Base-by-base conservation (phyloP, 768 basidiomycete genomes). In the Boletus edulis region DNA sequence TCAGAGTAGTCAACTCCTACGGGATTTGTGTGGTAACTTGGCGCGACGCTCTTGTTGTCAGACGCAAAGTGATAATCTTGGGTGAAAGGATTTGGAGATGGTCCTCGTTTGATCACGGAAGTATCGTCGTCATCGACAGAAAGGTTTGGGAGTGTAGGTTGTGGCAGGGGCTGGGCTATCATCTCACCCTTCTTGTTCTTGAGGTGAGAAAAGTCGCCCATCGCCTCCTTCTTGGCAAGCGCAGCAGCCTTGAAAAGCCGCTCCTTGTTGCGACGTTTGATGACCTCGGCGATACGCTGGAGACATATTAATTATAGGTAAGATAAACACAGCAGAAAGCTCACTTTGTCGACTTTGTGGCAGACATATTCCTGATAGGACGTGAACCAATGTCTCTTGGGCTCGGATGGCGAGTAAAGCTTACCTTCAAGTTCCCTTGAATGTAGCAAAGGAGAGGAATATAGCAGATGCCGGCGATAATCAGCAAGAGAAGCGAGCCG, bases 281-380 rank as follows among this genome's bases (percentile, higher is more conserved):
- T 93, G 55, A 98, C 86, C 67, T 87, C 91, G 54, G 86, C 82
- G 62, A 98, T 98, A 59, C 96, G 94, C 91, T 94, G 56, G 14
- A 57, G 64, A 44, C 31, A 31, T 29, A 38, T 67, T 35, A 63
- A 57, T 40, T 44, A 51, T 57, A 35, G 20, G 50, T 17, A 59
- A 52, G n/a, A 52, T n/a, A 12, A 42, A 5, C 18, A 46, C n/a
- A 12, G 27, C 15, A 5, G 37, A 50, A 55, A 31, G 57, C 65
- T 52, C 67, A 92, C 91, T 84, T 98, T 98, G 77, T 99, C 96
- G 47, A 98, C 93, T 73, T 98, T 97, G 78, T 98, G 93, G 70
- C 95, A 98, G 72, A 91, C 92, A 74, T 97, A 98, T 80, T 99
- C 96, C 87, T 92, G 59, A 14, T 43, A 20, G 41, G 13, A 43